Evolutionary conservation across 805 yeast genomes (phyloP), one percentile per base, ranked within the genome.

Genomic region (Ogataea haglerorum): DNA sequence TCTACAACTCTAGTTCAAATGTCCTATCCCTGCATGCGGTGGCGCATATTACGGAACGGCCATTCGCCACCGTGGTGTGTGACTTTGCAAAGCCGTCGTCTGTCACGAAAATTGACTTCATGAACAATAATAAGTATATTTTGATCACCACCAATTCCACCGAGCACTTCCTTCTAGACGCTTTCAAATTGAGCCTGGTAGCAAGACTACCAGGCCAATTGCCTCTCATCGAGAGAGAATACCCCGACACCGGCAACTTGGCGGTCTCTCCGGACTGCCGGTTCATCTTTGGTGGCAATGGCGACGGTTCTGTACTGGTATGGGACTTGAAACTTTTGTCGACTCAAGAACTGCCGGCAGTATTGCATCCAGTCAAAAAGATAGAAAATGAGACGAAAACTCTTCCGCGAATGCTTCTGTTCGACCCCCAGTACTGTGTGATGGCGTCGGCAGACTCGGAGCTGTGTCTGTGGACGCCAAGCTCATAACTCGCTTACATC

Each of bases 211-310:
- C 59, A 2, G 83, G 83, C 0, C 73, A 73, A 19, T 54, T 53
- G 10, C 69, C 75, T 0, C 60, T 78, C 36, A 51, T 34, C 2
- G 25, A 33, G 4, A 37, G 60, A 28, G 48, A 50, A 4, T 64
- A 52, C 42, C 71, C 76, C 33, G 75, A 75, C 40, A 70, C 79
- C 0, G 85, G 85, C 0, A 69, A 74, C 9, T 71, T 78, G 1
- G 66, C 83, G 14, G 73, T 81, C 29, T 68, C 86, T 0, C 85
- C 87, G 7, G 90, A 85, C 57, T 87, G 87, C 6, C 63, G 72
- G 32, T 80, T 61, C 49, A 75, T 81, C 0, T 60, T 78, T 27
- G 78, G 80, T 5, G 86, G 89, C 3, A 73, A 76, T 36, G 77
- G 77, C 14, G 73, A 74, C 39, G 77, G 78, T 10, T 64, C 65